These are phyloP conservation scores for Pseudogymnoascus sp. DNA, from an alignment of 2,329 filamentous ascomycete species.

Conservation along the genomic window DNA sequence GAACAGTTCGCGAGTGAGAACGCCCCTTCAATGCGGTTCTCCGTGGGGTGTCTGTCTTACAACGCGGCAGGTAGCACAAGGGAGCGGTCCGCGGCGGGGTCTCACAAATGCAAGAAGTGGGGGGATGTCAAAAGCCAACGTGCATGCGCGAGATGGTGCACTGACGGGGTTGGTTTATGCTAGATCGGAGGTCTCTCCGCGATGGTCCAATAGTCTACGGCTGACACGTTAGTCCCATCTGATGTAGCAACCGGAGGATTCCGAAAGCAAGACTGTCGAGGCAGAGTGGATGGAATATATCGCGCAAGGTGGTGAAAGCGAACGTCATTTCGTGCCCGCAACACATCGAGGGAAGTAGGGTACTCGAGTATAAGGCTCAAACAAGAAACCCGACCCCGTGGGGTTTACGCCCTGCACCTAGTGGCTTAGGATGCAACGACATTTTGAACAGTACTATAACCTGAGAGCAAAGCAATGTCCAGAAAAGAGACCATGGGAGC, in stretches of 20 bases:
- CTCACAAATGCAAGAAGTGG: neutral
- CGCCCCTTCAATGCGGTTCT: neutral
- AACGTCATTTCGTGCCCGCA: neutral
- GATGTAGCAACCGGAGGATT: neutral
- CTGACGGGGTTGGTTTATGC: neutral
- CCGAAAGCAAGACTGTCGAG: neutral
- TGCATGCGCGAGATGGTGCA: neutral
- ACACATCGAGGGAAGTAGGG: neutral
- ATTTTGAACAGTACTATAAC: neutral
- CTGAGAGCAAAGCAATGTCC: neutral
- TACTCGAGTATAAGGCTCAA: neutral
- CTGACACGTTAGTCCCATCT: neutral
- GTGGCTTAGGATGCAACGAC: neutral
- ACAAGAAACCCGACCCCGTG: neutral
- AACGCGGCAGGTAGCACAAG: neutral
- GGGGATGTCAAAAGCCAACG: neutral
- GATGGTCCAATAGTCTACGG: neutral
- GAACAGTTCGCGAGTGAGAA: neutral
- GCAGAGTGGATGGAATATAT: neutral
- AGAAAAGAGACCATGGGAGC: neutral
- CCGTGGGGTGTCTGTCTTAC: neutral
- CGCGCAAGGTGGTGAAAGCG: neutral
- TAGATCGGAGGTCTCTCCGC: neutral
- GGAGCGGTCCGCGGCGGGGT: neutral
- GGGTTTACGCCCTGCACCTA: neutral